Conservation (phyloP, 805 yeast genomes). For the Lipomyces chichibuensis region DNA sequence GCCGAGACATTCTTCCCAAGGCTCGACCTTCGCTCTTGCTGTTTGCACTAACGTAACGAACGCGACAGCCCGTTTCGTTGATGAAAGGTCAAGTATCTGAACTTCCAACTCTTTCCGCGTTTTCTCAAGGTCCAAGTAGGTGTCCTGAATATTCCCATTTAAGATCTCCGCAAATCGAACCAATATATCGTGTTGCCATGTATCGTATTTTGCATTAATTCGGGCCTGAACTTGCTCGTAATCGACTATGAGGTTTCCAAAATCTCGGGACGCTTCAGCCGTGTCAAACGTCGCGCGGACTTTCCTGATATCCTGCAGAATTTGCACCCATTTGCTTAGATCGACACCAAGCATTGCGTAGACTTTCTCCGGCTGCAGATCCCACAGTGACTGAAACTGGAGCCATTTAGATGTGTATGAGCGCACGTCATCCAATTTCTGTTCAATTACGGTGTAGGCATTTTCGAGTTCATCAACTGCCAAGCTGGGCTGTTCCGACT, state of each 20-base stretch:
- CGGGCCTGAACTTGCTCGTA: constrained; percentile 59
- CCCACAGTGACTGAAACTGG: constrained; percentile 63
- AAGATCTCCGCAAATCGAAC: constrained; percentile 50
- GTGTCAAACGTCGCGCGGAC: constrained; percentile 57
- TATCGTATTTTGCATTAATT: constrained; percentile 57
- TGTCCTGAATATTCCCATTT: constrained; percentile 40
- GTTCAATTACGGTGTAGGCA: constrained; percentile 44
- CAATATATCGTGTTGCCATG: constrained; percentile 57
- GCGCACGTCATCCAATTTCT: constrained; percentile 41
- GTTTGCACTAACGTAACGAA: constrained; percentile 49
- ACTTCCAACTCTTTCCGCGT: constrained; percentile 49
- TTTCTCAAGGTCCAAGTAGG: constrained; percentile 44
- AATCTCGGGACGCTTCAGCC: constrained; percentile 45
- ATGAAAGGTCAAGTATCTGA: constrained; percentile 44
- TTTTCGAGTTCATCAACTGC: constrained; percentile 13
- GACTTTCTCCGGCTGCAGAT: constrained; percentile 51
- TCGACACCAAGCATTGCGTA: constrained; percentile 44
- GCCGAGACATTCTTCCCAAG: constrained; percentile 38
- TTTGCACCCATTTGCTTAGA: constrained; percentile 54
- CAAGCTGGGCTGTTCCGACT: constrained; percentile 3
- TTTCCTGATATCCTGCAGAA: constrained; percentile 50
- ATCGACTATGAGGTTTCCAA: constrained; percentile 53
- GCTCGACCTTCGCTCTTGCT: constrained; percentile 37
- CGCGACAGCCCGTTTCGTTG: constrained; percentile 47
- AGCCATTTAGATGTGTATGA: constrained; percentile 57